Percentiles rank a stretch among this genome's conserved stretches.
These are phyloP conservation scores for Ulvella scutata DNA, from an alignment of 139 green algal species.

Conservation along the genomic window DNA sequence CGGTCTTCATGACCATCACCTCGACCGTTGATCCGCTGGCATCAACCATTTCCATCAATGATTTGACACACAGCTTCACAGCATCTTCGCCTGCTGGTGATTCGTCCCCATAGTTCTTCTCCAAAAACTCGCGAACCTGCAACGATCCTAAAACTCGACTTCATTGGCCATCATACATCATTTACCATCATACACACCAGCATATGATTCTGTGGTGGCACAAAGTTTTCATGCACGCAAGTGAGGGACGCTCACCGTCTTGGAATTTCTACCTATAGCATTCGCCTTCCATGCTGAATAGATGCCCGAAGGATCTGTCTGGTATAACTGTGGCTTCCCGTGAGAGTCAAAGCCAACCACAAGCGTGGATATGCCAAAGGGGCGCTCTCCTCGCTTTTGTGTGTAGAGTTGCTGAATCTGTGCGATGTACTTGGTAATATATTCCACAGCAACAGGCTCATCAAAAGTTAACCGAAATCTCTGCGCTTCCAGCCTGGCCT, in stretches of 20 bases:
- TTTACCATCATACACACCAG: not conserved
- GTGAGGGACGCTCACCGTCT: constrained; percentile 72
- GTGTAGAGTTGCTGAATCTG: constrained; percentile 87
- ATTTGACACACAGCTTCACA: constrained; percentile 80
- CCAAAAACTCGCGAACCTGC: constrained; percentile 88
- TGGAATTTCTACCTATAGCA: constrained; percentile 91
- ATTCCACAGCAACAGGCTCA: constrained; percentile 70
- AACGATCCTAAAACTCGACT: not conserved
- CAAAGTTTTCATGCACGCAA: not conserved
- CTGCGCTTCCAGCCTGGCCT: constrained; percentile 78
- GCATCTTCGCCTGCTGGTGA: constrained; percentile 40
- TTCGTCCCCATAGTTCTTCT: constrained; percentile 87
- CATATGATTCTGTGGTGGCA: not conserved
- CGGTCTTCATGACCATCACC: constrained; percentile 13
- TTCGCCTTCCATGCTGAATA: constrained; percentile 96
- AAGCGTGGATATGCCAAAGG: constrained; percentile 96
- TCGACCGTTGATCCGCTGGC: constrained; percentile 50
- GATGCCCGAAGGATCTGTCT: constrained; percentile 94
- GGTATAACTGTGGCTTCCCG: constrained; percentile 66
- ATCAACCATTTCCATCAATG: constrained; percentile 82
- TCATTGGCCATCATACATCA: not conserved
- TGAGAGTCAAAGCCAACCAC: constrained; percentile 78
- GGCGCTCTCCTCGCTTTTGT: constrained; percentile 87
- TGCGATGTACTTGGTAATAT: constrained; percentile 82
- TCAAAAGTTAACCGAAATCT: constrained; percentile 73